Conservation (phyloP, 2,329 filamentous ascomycete genomes). For the Phaeosphaeriaceae sp. region DNA sequence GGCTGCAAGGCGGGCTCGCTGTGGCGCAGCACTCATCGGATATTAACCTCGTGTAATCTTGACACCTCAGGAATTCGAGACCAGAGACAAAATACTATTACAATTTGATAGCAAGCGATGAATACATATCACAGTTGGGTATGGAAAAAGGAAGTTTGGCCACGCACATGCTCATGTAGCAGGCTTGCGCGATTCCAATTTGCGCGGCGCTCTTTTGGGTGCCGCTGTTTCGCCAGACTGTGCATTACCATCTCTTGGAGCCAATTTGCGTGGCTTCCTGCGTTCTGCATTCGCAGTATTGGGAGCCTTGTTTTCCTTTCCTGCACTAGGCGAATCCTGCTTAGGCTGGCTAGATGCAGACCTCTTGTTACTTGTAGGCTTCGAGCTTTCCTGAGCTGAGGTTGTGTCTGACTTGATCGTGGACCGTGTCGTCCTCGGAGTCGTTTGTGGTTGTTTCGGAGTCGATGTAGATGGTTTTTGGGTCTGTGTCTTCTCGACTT, state of each 20-base stretch:
- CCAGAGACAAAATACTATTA: background rate
- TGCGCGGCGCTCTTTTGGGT: constrained; percentile 31
- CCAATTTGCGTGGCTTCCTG: constrained; percentile 37
- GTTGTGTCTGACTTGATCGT: constrained; percentile 4
- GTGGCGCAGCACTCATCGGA: background rate
- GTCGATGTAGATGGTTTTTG: constrained; percentile 6
- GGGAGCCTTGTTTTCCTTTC: constrained; percentile 25
- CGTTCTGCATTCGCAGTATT: constrained; percentile 13
- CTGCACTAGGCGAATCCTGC: constrained; percentile 8
- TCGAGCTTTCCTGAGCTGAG: constrained; percentile 10
- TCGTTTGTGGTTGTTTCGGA: constrained; percentile 2
- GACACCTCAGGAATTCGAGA: background rate
- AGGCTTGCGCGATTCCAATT: constrained; percentile 31
- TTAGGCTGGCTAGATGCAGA: constrained; percentile 11
- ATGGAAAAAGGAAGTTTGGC: background rate
- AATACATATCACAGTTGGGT: background rate
- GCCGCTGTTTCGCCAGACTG: constrained; percentile 10
- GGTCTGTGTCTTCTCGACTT: constrained; percentile 14
- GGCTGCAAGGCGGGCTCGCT: background rate
- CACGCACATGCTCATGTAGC: constrained; percentile 4
- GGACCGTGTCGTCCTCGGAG: constrained; percentile 2
- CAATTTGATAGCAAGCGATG: background rate
- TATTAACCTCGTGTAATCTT: background rate
- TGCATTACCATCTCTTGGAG: constrained; percentile 16
- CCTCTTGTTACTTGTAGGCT: constrained; percentile 16